A percentile compares a stretch with the other conserved stretches of the same genome.
Conservation (phyloP, 139 green algal species). For the Tetradesmus lagerheimii region DNA sequence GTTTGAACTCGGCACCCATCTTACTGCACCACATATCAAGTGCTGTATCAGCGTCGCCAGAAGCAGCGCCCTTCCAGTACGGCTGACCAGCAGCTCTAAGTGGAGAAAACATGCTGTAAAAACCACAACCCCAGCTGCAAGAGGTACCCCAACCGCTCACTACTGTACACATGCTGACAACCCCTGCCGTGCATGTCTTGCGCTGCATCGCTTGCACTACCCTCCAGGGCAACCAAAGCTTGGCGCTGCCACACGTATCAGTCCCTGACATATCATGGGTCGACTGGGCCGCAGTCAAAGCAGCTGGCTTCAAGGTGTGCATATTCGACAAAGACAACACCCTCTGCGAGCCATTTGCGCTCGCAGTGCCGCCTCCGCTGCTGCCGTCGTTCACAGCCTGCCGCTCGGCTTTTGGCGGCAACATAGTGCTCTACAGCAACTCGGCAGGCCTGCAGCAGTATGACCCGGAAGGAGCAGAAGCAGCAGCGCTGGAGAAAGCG, state of each 20-base stretch:
- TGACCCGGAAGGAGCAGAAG: conserved; percentile 88
- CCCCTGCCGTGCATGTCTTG: background rate
- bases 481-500: conserved; percentile 76
- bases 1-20: too few relatives aligned
- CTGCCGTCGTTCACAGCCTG: conserved; percentile 65
- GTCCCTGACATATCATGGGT: conserved; percentile 77
- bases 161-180: background rate
- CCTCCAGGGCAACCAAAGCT: conserved; percentile 65
- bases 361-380: conserved; percentile 55
- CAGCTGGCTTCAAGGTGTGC: conserved; percentile 82
- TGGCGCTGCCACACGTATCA: conserved; percentile 82
- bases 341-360: conserved; percentile 84
- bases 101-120: too few relatives aligned
- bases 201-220: background rate
- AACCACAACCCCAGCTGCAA: background rate
- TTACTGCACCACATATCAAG: too few relatives aligned
- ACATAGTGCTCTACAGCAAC: conserved; percentile 91
- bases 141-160: too few relatives aligned
- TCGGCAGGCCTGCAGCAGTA: conserved; percentile 93
- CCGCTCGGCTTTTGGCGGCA: conserved; percentile 69
- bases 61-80: too few relatives aligned
- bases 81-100: too few relatives aligned
- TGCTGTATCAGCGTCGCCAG: too few relatives aligned
- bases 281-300: conserved; percentile 77
- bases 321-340: conserved; percentile 99